Evolutionary conservation across 1,284 basidiomycete genomes (phyloP).

Genomic region (Vanrija sp.): DNA sequence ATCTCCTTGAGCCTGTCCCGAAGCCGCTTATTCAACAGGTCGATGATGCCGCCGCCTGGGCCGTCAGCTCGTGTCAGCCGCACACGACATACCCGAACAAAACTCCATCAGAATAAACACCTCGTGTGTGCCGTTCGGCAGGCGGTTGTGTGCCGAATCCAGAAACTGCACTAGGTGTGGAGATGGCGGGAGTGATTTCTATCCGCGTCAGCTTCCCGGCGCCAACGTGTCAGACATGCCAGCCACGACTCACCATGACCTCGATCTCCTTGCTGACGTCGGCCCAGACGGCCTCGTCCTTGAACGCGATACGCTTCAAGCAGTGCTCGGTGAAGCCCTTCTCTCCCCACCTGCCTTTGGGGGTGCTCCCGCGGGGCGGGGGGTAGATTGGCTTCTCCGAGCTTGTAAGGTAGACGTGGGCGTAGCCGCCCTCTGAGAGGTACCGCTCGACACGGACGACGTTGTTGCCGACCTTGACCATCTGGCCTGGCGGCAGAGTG

Average conservation of each 20-base stretch:
- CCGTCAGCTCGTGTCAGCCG: neutral
- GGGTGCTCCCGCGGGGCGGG: constrained; percentile 19
- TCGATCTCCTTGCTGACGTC: constrained; percentile 98
- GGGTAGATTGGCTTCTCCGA: constrained; percentile 76
- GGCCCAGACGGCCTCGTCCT: constrained; percentile 82
- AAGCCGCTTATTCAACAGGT: constrained; percentile 96
- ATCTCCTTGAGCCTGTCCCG: constrained; percentile 88
- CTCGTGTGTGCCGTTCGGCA: constrained; percentile 80
- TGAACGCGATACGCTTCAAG: constrained; percentile 92
- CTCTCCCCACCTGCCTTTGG: constrained; percentile 55
- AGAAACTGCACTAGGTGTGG: constrained; percentile 44
- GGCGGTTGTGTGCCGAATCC: constrained; percentile 70
- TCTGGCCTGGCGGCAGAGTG: constrained; percentile 64
- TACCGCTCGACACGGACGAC: constrained; percentile 83
- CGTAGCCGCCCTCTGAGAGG: constrained; percentile 96
- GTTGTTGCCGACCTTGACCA: constrained; percentile 84
- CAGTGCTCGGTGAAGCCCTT: constrained; percentile 74
- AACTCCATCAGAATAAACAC: constrained; percentile 99
- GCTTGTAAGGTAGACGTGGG: constrained; percentile 93
- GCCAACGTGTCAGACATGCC: neutral
- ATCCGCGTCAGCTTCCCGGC: constrained; percentile 4
- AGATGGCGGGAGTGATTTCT: constrained; percentile 39
- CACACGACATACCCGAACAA: constrained; percentile 58
- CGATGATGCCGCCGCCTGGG: constrained; percentile 92
- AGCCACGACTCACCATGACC: constrained; percentile 73